Base-by-base conservation (phyloP, 1,284 basidiomycete species). In the Phlebopus sp. region DNA sequence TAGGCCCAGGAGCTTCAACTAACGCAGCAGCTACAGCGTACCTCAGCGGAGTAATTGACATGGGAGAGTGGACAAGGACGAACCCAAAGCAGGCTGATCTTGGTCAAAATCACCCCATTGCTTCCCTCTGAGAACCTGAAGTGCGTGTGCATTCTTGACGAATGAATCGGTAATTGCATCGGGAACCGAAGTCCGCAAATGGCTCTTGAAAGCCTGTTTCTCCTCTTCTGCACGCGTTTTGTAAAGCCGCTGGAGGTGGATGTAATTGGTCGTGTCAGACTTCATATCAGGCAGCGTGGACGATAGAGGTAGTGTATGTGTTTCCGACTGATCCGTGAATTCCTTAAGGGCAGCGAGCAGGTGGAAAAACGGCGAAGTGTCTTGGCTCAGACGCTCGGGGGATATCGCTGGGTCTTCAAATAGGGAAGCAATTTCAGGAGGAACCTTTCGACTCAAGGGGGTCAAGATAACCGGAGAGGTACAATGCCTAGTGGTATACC, bases 231-330 rank as follows among this genome's bases (percentile, higher is more conserved):
- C 82, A 47, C 82, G 80, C 4, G 70, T 62, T 56, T 86, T 86
- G 71, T 94, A 96, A 50, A 93, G 61, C 25, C 73, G 79, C 62
- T 94, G 91, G 19, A 96, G 72, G 30, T 80, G 75, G 39, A 94
- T 84, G 64, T 97, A 99, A 48, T 79, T 81, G 32, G 73, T 66
- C 0, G 95, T 97, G 56, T 88, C 88, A 4, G 95, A 86, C 66
- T 97, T 96, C 91, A 99, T 97, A 69, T 99, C 96, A 0, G 96
- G 96, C 1, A 99, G 73, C 0, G 90, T 79, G 50, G 75, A 74
- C 9, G 82, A 77, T 18, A 81, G 59, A 2, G 79, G 79, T 11
- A 79, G 69, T 0, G 70, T 72, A 51, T 75, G 60, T n/a, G 74
- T 68, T 55, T 66, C 63, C 52, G 72, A 72, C 46, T 73, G 74